phyloP scores from a whole-genome alignment of 345 rosid genomes.

The Carallia pectinifolia region DNA sequence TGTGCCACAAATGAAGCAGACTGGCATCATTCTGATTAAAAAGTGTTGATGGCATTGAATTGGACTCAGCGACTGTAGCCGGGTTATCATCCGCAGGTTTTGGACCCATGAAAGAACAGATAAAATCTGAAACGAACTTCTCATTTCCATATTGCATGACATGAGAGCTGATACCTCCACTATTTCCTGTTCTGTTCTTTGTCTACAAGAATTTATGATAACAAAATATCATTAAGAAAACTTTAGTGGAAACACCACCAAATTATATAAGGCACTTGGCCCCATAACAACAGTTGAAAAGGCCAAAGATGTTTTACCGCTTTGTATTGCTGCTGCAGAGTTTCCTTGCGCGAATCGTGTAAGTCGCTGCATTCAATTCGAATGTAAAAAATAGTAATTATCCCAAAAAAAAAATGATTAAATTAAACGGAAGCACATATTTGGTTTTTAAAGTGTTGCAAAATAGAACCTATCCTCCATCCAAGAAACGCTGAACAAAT shows the following conservation, averaged over 20 bases:
- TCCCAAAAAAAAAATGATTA: no score
- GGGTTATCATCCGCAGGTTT: constrained; percentile 28
- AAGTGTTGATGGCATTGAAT: not conserved
- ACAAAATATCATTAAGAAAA: not conserved
- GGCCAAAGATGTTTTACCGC: constrained; percentile 20
- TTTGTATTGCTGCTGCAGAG: constrained; percentile 46
- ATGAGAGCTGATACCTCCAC: constrained; percentile 36
- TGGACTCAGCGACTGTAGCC: not conserved
- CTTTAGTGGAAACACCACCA: no score
- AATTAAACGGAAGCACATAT: no score
- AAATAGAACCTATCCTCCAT: constrained; percentile 64
- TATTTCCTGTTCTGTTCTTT: constrained; percentile 43
- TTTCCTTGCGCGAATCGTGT: constrained; percentile 54
- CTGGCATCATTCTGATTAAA: constrained; percentile 41
- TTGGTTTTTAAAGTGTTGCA: not conserved
- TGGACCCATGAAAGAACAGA: constrained; percentile 43
- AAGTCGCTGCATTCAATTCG: constrained; percentile 36
- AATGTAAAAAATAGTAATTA: not conserved
- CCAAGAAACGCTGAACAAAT: constrained; percentile 71
- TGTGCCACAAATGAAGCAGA: constrained; percentile 37
- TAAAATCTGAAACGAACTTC: constrained; percentile 24
- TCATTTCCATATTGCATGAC: constrained; percentile 56
- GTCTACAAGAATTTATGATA: constrained; percentile 19
- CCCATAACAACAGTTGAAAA: not conserved
- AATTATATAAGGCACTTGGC: not conserved